Base-by-base conservation (phyloP, 2,329 filamentous ascomycete species). In the Plectosphaerella cucumerina region DNA sequence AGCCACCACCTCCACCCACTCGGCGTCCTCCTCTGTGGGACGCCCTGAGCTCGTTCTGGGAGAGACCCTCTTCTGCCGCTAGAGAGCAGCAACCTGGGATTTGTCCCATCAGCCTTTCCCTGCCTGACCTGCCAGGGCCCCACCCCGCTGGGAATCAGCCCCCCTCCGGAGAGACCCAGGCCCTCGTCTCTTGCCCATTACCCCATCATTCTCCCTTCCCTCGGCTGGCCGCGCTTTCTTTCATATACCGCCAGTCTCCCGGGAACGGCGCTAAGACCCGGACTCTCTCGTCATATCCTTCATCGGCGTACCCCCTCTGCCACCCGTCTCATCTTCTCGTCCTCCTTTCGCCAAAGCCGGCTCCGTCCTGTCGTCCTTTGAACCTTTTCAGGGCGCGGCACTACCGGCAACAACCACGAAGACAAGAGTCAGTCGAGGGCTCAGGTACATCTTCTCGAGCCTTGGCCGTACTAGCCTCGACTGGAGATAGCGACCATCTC, bases 261-360 rank as follows among this genome's bases (percentile, higher is more conserved):
- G 52, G 50, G 50, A 56, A 55, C 54, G 54, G 54, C 54, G 54
- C 54, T 56, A 56, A 55, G 54, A 54, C 55, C 54, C 50, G 48
- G 50, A 53, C 54, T 50, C 54, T 50, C 50, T 54, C 54, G 54
- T 56, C 54, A 56, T 55, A 55, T 47, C 54, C 53, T 56, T 56
- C 53, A 53, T 56, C 54, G 50, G 49, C 54, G 48, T 55, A 51
- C 50, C 53, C 50, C 50, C 52, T 46, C 39, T 49, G 21, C 48
- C 41, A 37, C 23, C 31, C 34, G 47, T 51, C 39, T 37, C 35
- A 37, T 37, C 17, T 11, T 42, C 39, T 50, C 42, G 35, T 45
- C 42, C 22, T 33, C 21, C 43, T 34, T 35, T 31, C 26, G 42
- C 48, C 37, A 41, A n/a, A 20, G 37, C 37, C 39, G 39, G 47